phyloP scores from a whole-genome alignment of 1,284 basidiomycete genomes.

The Sphagnurus paluster region DNA sequence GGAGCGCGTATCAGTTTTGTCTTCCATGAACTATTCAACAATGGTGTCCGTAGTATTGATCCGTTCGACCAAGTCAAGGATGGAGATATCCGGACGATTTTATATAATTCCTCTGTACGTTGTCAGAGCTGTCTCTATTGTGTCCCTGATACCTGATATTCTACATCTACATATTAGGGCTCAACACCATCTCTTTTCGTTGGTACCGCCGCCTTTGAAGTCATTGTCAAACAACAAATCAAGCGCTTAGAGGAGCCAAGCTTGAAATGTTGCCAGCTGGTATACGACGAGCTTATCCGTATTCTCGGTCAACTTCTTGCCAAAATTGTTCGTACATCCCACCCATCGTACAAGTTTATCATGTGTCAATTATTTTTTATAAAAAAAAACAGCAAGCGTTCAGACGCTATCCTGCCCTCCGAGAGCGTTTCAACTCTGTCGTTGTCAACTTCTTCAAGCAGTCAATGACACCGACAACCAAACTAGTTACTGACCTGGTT shows the following conservation, averaged over 20 bases:
- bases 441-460: conserved; percentile 97
- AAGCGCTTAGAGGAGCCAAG: conserved; percentile 93
- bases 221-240: conserved; percentile 99
- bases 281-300: conserved; percentile 96
- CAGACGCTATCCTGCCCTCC: conserved; percentile 91
- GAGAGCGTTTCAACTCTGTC: conserved; percentile 91
- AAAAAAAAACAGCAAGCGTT: conserved; percentile 91
- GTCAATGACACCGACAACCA: conserved; percentile 91
- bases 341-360: background rate
- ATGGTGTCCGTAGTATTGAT: conserved; percentile 93
- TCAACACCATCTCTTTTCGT: conserved; percentile 96
- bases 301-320: conserved; percentile 88
- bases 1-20: conserved; percentile 98
- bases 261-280: conserved; percentile 90
- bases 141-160: background rate
- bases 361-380: background rate
- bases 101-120: conserved; percentile 95
- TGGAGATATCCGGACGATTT: conserved; percentile 91
- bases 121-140: background rate
- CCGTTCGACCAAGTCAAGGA: conserved; percentile 99
- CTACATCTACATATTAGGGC: conserved; percentile 64
- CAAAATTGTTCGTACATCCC: conserved; percentile 75
- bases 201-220: conserved; percentile 94
- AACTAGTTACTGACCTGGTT: conserved; percentile 92
- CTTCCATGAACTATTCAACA: conserved; percentile 97